Conservation (phyloP, 305 asterid genomes). For the Rubia peregrina region DNA sequence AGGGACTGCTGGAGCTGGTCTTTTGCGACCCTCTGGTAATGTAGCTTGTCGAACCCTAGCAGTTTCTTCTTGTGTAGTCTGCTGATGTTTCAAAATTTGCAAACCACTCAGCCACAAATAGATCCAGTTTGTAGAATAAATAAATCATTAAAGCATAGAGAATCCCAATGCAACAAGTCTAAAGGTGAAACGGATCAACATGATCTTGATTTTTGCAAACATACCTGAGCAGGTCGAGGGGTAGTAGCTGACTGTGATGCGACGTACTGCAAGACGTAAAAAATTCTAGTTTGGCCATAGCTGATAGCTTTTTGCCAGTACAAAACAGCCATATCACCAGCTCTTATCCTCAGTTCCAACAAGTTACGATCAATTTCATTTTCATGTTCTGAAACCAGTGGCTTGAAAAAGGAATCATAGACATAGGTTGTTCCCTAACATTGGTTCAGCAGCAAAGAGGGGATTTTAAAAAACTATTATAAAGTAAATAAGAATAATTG, state of each 20-base stretch:
- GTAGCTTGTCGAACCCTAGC: slow-evolving; percentile 32
- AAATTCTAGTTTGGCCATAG: slow-evolving; percentile 72
- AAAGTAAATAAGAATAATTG: slow-evolving; percentile 9
- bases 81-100: slow-evolving; percentile 19
- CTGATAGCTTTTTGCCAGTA: slow-evolving; percentile 58
- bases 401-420: slow-evolving; percentile 81
- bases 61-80: slow-evolving; percentile 33
- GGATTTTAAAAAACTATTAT: neutral
- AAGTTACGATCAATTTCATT: slow-evolving; percentile 81
- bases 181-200: too few species aligned
- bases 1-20: slow-evolving; percentile 24
- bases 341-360: slow-evolving; percentile 67
- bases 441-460: slow-evolving; percentile 20
- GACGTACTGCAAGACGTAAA: slow-evolving; percentile 62
- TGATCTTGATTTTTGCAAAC: neutral
- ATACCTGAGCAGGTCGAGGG: slow-evolving; percentile 62
- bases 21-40: slow-evolving; percentile 34
- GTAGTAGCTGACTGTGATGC: slow-evolving; percentile 74
- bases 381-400: slow-evolving; percentile 73
- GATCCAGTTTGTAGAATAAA: neutral
- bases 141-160: neutral
- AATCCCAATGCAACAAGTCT: too few species aligned
- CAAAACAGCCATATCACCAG: slow-evolving; percentile 58
- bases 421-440: slow-evolving; percentile 91
- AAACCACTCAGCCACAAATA: neutral